Conservation (phyloP, 2,329 filamentous ascomycete genomes). For the Sarocladium oryzae region DNA sequence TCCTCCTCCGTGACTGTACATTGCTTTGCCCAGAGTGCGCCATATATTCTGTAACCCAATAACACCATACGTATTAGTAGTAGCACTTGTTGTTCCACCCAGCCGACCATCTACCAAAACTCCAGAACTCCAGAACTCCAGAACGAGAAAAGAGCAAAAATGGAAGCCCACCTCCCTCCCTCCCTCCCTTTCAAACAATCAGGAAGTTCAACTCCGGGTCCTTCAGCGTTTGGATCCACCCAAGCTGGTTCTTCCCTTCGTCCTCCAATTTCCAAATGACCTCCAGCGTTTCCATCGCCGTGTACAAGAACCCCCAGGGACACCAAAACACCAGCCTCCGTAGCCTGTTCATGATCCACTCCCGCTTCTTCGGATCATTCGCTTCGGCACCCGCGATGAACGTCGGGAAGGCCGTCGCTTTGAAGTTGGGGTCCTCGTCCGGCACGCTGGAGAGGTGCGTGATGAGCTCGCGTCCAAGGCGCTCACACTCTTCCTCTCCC, state of each 20-base stretch:
- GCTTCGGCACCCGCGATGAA: constrained; percentile 50
- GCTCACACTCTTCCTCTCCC: not conserved
- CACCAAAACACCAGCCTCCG: constrained; percentile 31
- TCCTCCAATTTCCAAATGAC: constrained; percentile 35
- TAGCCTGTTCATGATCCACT: constrained; percentile 43
- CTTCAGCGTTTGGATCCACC: constrained; percentile 39
- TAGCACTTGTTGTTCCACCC: no score
- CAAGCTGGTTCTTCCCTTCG: constrained; percentile 14
- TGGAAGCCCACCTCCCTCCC: no score
- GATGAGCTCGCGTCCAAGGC: constrained; percentile 38
- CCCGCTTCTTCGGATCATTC: constrained; percentile 31
- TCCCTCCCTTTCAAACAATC: constrained; percentile 37
- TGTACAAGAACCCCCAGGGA: constrained; percentile 44
- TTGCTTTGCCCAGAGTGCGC: no score
- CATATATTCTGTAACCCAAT: no score
- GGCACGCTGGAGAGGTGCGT: constrained; percentile 40
- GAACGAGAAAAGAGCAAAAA: no score
- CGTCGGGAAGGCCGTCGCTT: constrained; percentile 50
- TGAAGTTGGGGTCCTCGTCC: constrained; percentile 44
- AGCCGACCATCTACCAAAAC: no score
- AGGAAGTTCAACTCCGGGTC: constrained; percentile 35
- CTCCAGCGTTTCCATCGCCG: constrained; percentile 38
- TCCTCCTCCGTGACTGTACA: no score
- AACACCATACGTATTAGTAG: no score
- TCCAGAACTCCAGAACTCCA: no score